Conservation (phyloP, 257 asterid species). For the Petunia axillaris region DNA sequence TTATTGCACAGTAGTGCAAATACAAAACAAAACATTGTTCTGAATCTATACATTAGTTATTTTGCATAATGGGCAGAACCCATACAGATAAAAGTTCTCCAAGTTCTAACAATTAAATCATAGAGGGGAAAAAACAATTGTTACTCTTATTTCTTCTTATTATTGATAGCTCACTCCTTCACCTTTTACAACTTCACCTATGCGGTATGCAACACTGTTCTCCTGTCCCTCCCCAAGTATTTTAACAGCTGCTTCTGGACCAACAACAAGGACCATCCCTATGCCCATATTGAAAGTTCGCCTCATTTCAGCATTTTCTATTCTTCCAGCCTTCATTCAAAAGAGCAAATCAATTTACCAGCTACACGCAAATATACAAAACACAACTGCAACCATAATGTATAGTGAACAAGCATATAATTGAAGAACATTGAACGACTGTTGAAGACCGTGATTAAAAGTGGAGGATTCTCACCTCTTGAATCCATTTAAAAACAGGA, state of each 20-base stretch:
- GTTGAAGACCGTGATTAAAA: too few species aligned
- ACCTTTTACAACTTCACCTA: slow-evolving; percentile 70
- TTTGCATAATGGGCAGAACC: too few species aligned
- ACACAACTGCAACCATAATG: too few species aligned
- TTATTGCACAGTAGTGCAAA: too few species aligned
- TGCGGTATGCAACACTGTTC: slow-evolving; percentile 37
- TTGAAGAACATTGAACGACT: too few species aligned
- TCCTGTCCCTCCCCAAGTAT: slow-evolving; percentile 48
- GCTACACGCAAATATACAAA: too few species aligned
- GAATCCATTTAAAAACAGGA: slow-evolving; percentile 91
- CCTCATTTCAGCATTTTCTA: slow-evolving; percentile 80
- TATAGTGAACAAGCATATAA: background rate
- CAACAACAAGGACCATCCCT: slow-evolving; percentile 88
- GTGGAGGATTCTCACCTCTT: slow-evolving; percentile 55
- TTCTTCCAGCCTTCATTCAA: slow-evolving; percentile 64
- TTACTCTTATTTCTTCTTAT: too few species aligned
- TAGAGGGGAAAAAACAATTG: too few species aligned
- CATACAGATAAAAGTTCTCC: too few species aligned
- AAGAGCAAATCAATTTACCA: background rate
- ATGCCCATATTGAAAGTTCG: slow-evolving; percentile 96
- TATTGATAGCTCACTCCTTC: slow-evolving; percentile 60
- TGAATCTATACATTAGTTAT: too few species aligned
- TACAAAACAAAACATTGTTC: too few species aligned
- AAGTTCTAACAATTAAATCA: too few species aligned
- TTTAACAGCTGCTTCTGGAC: slow-evolving; percentile 61